Evolutionary conservation across 2,329 filamentous ascomycete species (phyloP), one percentile per base, ranked within the genome.

Genomic region (Aaosphaeria pasadenensis): DNA sequence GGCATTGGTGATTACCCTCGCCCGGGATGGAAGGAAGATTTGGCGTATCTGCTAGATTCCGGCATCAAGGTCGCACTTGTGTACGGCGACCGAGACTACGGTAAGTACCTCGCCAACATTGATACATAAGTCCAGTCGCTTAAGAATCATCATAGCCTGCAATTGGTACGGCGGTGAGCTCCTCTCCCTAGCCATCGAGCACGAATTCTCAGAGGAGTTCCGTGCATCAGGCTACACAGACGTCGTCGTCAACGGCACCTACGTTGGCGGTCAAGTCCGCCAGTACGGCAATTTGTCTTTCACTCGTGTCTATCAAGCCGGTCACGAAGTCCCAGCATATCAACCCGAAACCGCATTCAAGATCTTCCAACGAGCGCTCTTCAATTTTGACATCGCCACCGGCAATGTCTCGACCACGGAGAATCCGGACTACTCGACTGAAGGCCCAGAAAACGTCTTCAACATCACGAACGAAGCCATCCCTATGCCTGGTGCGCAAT

Each of bases 121-220:
- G 11, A 9, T 36, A 36, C 39, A 13, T 28, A 40, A 11, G 24
- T 11, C 33, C 39, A n/a, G 24, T 40, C 11, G 24, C 40, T 43
- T 43, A 36, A 13, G 29, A 24, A 24, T 24, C 79, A 72, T 7
- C 30, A 65, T 36, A 52, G 74, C 75, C 50, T 80, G 78, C 66
- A 82, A 82, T 57, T 82, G 86, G 82, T 74, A 86, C 54, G 89
- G 89, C n/a, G 89, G 88, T 33, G 80, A 94, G 68, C 84, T 85
- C 1, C 77, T 89, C 39, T 88, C 85, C 3, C 74, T 70, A 4
- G 77, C 78, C 5, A 72, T 90, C 0, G 73, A 76, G 7, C 70
- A 76, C 47, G 53, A 49, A 13, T 83, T 86, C 53, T 69, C 75
- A 0, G 67, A 71, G 1, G 69, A 72, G 30, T 94, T 92, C 63